Percentiles rank a stretch among this genome's conserved stretches.
These are phyloP conservation scores for Fragaria vesca DNA, from an alignment of 306 rosid species.

Conservation along the genomic window DNA sequence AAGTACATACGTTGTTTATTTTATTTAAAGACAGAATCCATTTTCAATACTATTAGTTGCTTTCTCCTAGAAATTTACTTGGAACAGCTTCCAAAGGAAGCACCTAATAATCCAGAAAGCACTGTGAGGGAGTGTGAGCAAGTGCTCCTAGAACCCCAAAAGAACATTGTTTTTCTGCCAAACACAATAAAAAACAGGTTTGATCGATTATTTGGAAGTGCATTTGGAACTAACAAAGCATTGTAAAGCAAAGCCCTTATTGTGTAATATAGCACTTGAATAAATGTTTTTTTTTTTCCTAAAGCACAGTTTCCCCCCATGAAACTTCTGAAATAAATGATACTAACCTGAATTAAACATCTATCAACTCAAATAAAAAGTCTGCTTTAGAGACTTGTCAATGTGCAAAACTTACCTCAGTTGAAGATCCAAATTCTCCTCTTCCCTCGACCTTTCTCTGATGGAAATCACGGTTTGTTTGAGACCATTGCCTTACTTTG, in stretches of 20 bases:
- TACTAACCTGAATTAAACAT: background rate
- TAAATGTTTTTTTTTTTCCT: background rate
- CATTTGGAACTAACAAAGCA: background rate
- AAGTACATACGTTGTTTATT: background rate
- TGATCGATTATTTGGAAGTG: background rate
- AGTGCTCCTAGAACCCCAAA: background rate
- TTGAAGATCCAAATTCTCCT: constrained; percentile 31
- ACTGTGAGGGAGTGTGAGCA: background rate
- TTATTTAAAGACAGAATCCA: background rate
- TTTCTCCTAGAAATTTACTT: background rate
- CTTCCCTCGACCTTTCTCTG: constrained; percentile 20
- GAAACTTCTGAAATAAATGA: background rate
- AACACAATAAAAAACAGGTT: background rate
- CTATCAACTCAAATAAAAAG: background rate
- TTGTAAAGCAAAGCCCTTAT: background rate
- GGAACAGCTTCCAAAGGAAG: background rate
- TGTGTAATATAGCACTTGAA: background rate
- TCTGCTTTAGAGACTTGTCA: background rate
- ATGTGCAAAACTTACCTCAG: constrained; percentile 37
- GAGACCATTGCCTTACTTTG: constrained; percentile 35
- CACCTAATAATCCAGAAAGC: background rate
- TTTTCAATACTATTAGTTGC: background rate
- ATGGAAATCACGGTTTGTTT: constrained; percentile 21
- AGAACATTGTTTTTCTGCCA: background rate
- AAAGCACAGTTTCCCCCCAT: background rate